Percentiles rank a stretch among this genome's conserved stretches.
These are phyloP conservation scores for Kluyveromyces lactis DNA, from an alignment of 805 yeast species.

Conservation along the genomic window DNA sequence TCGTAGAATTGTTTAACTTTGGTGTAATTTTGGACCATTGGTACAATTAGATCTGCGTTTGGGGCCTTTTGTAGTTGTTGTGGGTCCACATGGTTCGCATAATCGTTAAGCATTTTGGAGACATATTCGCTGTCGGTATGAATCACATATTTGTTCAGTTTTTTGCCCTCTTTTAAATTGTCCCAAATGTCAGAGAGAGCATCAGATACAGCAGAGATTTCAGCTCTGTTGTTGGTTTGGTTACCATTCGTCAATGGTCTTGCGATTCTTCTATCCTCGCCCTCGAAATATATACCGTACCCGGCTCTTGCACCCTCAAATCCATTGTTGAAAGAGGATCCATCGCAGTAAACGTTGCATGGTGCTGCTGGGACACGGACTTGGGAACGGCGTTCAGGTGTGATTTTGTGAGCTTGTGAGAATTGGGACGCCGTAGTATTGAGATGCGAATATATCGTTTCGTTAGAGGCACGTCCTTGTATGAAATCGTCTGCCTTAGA, in stretches of 20 bases:
- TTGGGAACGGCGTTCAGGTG: neutral
- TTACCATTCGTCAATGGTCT: slow-evolving; percentile 38
- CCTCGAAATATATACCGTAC: slow-evolving; percentile 67
- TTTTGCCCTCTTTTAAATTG: slow-evolving; percentile 7
- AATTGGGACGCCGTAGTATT: slow-evolving; percentile 13
- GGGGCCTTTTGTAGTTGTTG: slow-evolving; percentile 13
- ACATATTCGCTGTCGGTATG: slow-evolving; percentile 68
- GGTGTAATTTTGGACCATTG: slow-evolving; percentile 35
- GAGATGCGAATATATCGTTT: slow-evolving; percentile 10
- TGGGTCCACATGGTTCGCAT: slow-evolving; percentile 34
- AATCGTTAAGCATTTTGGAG: slow-evolving; percentile 42
- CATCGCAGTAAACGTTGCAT: slow-evolving; percentile 58
- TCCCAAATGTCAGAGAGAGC: slow-evolving; percentile 42
- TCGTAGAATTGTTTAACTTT: slow-evolving; percentile 33
- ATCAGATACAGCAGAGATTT: slow-evolving; percentile 53
- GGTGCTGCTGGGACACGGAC: neutral
- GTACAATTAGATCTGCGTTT: slow-evolving; percentile 27
- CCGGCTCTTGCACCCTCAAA: slow-evolving; percentile 37
- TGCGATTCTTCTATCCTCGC: slow-evolving; percentile 39
- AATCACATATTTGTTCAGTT: slow-evolving; percentile 26
- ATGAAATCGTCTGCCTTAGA: slow-evolving; percentile 30
- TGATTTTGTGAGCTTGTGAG: slow-evolving; percentile 6
- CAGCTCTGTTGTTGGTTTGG: slow-evolving; percentile 79
- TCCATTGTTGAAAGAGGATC: slow-evolving; percentile 63
- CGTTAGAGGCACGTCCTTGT: slow-evolving; percentile 7